Evolutionary conservation across 768 basidiomycete species (phyloP).

Genomic region (Royoungia palumana): DNA sequence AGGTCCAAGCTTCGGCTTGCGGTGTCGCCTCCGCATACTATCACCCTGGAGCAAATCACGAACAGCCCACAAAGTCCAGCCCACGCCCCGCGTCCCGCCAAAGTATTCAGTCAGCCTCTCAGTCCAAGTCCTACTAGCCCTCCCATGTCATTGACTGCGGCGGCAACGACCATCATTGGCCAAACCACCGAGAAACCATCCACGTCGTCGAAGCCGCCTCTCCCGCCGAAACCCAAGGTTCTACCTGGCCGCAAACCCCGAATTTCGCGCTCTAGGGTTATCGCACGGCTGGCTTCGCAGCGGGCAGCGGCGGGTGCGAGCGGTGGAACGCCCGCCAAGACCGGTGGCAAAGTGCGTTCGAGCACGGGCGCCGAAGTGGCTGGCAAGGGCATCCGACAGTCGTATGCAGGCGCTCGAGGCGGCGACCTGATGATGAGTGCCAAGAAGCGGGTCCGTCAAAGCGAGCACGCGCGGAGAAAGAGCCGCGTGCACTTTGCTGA

Average conservation of each 20-base stretch:
- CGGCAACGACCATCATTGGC: slow-evolving; percentile 27
- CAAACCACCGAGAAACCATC: neutral
- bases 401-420: slow-evolving; percentile 26
- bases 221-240: slow-evolving; percentile 29
- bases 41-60: slow-evolving; percentile 32
- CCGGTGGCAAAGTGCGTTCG: slow-evolving; percentile 42
- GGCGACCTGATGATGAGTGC: slow-evolving; percentile 54
- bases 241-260: slow-evolving; percentile 60
- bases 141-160: slow-evolving; percentile 28
- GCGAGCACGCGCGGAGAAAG: slow-evolving; percentile 62
- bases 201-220: slow-evolving; percentile 12
- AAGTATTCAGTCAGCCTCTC: slow-evolving; percentile 57
- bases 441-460: slow-evolving; percentile 73
- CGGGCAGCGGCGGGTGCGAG: slow-evolving; percentile 41
- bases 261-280: slow-evolving; percentile 79
- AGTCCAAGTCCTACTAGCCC: slow-evolving; percentile 26
- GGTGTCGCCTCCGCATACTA: slow-evolving; percentile 12
- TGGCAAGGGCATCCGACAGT: slow-evolving; percentile 21
- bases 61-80: slow-evolving; percentile 29
- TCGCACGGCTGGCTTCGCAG: slow-evolving; percentile 71
- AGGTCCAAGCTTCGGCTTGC: slow-evolving; percentile 15
- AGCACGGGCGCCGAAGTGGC: slow-evolving; percentile 43
- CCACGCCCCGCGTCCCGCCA: slow-evolving; percentile 16
- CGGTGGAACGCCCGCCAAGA: slow-evolving; percentile 12
- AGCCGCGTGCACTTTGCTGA: slow-evolving; percentile 36